A percentile compares a stretch with the other conserved stretches of the same genome.
phyloP scores from a whole-genome alignment of 768 basidiomycete species.

The Mycena sanguinolenta region DNA sequence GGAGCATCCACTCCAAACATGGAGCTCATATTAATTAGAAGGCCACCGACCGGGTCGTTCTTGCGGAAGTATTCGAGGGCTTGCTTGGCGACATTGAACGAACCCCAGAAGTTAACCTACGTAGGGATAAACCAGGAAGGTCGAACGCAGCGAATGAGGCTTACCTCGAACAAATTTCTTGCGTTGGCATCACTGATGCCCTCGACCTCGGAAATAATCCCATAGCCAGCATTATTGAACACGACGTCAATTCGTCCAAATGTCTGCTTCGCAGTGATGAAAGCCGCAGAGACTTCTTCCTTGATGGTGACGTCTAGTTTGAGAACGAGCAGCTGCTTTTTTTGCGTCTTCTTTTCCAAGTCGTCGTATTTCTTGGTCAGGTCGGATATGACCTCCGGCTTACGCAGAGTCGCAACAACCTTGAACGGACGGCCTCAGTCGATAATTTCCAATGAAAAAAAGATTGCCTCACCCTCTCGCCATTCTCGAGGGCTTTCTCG shows the following conservation, averaged over 20 bases:
- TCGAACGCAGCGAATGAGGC: background rate
- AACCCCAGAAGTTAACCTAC: constrained; percentile 52
- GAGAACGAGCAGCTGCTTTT: constrained; percentile 51
- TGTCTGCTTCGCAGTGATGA: constrained; percentile 46
- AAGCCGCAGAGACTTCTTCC: too few species aligned
- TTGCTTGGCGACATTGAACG: constrained; percentile 47
- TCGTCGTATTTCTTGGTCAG: constrained; percentile 44
- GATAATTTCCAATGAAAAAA: background rate
- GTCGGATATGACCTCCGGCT: too few species aligned
- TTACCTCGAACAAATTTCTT: constrained; percentile 52
- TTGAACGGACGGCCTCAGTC: background rate
- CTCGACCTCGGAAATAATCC: constrained; percentile 53
- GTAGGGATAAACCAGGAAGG: background rate
- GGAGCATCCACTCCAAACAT: too few species aligned
- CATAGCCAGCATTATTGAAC: constrained; percentile 57
- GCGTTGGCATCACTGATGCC: constrained; percentile 49
- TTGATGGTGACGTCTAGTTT: constrained; percentile 54
- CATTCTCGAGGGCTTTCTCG: constrained; percentile 33
- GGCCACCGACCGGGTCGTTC: constrained; percentile 55
- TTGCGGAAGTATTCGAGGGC: constrained; percentile 53
- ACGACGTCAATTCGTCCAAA: constrained; percentile 61
- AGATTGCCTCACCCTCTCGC: constrained; percentile 24
- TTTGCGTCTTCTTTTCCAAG: background rate
- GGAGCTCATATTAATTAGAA: constrained; percentile 54
- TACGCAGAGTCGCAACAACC: constrained; percentile 56